Percentiles rank a stretch among this genome's conserved stretches.
Evolutionary conservation across 2,329 filamentous ascomycete species (phyloP).

Genomic region (Trichocomaceae sp.): DNA sequence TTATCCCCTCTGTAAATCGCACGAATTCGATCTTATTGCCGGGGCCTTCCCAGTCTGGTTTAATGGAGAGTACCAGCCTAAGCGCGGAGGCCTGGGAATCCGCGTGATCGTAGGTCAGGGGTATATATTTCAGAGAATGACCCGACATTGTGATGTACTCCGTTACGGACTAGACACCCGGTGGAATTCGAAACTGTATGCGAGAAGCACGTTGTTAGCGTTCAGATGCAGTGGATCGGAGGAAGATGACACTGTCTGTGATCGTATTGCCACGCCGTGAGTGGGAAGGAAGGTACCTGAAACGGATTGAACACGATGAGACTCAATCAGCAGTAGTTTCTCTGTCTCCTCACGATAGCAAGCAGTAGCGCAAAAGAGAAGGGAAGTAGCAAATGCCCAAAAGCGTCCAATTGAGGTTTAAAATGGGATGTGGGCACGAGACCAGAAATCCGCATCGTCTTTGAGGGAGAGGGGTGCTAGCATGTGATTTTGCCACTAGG

Average conservation of each 20-base stretch:
- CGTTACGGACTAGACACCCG: background rate
- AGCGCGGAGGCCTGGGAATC: slow-evolving; percentile 74
- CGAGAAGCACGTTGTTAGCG: background rate
- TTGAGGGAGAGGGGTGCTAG: background rate
- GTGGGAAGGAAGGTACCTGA: slow-evolving; percentile 4
- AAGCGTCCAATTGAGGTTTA: background rate
- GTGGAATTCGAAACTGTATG: background rate
- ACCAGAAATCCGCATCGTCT: slow-evolving; percentile 7
- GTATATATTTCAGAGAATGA: slow-evolving; percentile 49
- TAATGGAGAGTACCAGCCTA: slow-evolving; percentile 68
- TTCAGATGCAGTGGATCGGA: background rate
- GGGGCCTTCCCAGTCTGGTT: slow-evolving; percentile 72
- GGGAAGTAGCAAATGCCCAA: slow-evolving; percentile 3
- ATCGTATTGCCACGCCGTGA: background rate
- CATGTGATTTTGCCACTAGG: slow-evolving; percentile 11
- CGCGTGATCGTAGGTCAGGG: slow-evolving; percentile 68
- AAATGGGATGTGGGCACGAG: slow-evolving; percentile 29
- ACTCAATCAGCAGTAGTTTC: slow-evolving; percentile 10
- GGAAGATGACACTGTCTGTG: background rate
- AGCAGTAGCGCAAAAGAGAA: slow-evolving; percentile 14
- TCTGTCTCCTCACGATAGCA: background rate
- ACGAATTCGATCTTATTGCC: slow-evolving; percentile 74
- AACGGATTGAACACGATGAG: background rate
- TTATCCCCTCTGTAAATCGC: slow-evolving; percentile 95
- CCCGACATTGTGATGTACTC: slow-evolving; percentile 10